phyloP scores from a whole-genome alignment of 495 filamentous ascomycete species.

The Ascodesmis nigricans region DNA sequence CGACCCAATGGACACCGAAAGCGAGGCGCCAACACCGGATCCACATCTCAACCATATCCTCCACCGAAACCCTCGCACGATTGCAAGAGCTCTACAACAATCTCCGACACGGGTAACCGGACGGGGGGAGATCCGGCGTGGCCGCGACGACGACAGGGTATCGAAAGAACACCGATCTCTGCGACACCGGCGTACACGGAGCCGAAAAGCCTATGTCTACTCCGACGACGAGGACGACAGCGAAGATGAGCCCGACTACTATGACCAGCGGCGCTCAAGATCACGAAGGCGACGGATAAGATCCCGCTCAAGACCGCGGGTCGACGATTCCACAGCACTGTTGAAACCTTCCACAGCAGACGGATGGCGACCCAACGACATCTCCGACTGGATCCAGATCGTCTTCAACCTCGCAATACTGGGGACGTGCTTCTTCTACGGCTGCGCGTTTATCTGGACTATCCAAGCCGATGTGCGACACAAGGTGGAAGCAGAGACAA shows the following conservation, averaged over 20 bases:
- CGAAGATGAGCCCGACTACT: slow-evolving; percentile 8
- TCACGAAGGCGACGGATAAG: slow-evolving; percentile 1
- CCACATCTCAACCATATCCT: slow-evolving; percentile 31
- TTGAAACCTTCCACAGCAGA: too few species aligned
- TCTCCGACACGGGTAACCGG: slow-evolving; percentile 23
- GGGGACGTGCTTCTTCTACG: slow-evolving; percentile 40
- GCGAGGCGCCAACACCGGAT: slow-evolving; percentile 41
- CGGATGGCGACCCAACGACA: too few species aligned
- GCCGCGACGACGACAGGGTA: slow-evolving; percentile 32
- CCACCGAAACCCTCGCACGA: too few species aligned
- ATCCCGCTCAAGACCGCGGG: slow-evolving; percentile 17
- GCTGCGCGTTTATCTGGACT: slow-evolving; percentile 45
- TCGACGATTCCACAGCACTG: too few species aligned
- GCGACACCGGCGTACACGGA: slow-evolving; percentile 34
- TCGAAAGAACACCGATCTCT: slow-evolving; percentile 32
- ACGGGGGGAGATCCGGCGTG: slow-evolving; percentile 34
- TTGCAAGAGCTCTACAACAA: too few species aligned
- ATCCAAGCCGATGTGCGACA: slow-evolving; percentile 56
- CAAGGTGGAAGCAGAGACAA: slow-evolving; percentile 38
- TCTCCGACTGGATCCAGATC: too few species aligned
- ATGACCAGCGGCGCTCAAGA: slow-evolving; percentile 23
- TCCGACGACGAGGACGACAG: slow-evolving; percentile 21
- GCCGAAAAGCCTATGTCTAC: slow-evolving; percentile 25
- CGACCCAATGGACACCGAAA: slow-evolving; percentile 27
- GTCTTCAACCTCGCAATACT: slow-evolving; percentile 58